Evolutionary conservation across 1,284 basidiomycete genomes (phyloP).

Genomic region (Malassezia vespertilionis): DNA sequence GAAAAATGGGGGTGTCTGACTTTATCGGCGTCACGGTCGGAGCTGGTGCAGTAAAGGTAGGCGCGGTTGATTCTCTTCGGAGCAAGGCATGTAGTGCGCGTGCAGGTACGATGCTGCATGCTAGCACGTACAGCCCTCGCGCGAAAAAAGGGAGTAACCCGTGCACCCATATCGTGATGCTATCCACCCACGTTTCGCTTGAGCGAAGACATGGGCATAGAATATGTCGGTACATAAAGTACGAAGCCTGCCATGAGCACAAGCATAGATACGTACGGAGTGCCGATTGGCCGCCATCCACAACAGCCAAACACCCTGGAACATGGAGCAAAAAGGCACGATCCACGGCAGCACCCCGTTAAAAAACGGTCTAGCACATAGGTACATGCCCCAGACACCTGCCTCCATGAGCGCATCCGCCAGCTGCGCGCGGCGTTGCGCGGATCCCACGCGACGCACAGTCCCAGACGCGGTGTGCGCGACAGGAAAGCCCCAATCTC

Average conservation of each 20-base stretch:
- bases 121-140: too few relatives aligned
- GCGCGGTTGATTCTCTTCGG: too few relatives aligned
- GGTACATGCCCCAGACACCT: constrained; percentile 7
- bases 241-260: neutral
- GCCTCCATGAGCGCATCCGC: neutral
- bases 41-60: too few relatives aligned
- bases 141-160: neutral
- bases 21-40: too few relatives aligned
- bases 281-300: constrained; percentile 12
- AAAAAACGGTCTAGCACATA: neutral
- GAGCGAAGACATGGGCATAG: neutral
- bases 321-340: constrained; percentile 6
- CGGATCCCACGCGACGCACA: constrained; percentile 7
- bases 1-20: too few relatives aligned
- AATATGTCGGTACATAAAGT: neutral
- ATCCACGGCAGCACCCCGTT: constrained; percentile 7
- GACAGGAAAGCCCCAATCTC: constrained; percentile 6
- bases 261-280: neutral
- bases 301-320: constrained; percentile 11
- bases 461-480: neutral
- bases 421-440: constrained; percentile 4
- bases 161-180: constrained; percentile 7
- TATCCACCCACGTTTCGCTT: constrained; percentile 9
- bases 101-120: too few relatives aligned
- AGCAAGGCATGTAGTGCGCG: too few relatives aligned